Evolutionary conservation across 2,329 filamentous ascomycete species (phyloP), one percentile per base, ranked within the genome.

Genomic region (Pezicula radicicola): DNA sequence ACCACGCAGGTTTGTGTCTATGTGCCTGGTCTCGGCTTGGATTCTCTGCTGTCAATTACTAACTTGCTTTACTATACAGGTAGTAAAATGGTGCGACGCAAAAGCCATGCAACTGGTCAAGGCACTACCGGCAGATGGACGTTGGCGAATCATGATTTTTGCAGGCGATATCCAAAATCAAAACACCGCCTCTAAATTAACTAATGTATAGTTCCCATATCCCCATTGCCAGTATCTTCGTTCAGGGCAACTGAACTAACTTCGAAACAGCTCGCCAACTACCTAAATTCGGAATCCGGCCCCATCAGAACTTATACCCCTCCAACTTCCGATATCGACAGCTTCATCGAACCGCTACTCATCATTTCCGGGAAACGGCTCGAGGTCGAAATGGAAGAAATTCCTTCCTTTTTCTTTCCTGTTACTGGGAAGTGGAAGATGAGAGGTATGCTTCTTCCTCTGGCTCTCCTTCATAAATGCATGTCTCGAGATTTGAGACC

Each of bases 71-170:
- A 10, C 30, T 33, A 25, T 33, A 10, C 30, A 33, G 30, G 79
- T 86, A 0, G 76, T 86, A 16, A 70, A 83, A 5, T 77, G 79
- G 52, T 80, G 77, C 43, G 83, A 87, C 58, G 82, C 81, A 1
- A 78, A 76, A 53, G 73, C 78, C 0, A 67, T 84, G 67, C 81
- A 79, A 52, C 60, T 80, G 19, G 70, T 73, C 50, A 67, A 66
- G 46, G 72, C 76, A 1, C 55, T 86, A 37, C 74, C 70, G 16
- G 75, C 80, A 2, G 75, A 80, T 65, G 75, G 77, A 2, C 60
- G 76, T 18, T 80, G 78, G 78, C 65, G 77, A 3, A 55, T 80
- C 8, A 66, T 80, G n/a, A 65, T 75, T 0, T 80, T 81, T 55
- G 67, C 64, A 0, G 77, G 77, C 0, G 70, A 76, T 57, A 62